Base-by-base conservation (phyloP, 352 stramenopile genomes). In the Globisporangium orthogonon region DNA sequence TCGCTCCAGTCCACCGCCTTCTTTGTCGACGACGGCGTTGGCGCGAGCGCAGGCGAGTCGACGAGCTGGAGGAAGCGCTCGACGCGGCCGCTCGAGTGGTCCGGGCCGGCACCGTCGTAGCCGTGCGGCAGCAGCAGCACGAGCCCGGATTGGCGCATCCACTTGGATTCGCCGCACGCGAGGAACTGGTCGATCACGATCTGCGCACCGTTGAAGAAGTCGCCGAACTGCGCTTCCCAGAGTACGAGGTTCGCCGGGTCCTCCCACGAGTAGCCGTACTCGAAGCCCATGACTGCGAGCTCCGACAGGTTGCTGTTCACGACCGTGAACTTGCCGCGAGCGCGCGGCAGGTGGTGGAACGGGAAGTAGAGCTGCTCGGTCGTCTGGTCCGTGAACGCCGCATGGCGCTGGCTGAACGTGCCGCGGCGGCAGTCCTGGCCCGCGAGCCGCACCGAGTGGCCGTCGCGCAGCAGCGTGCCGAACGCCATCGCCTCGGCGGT, bases 191-290 rank as follows among this genome's bases (percentile, higher is more conserved):
- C 88, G 55, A 97, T 94, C 50, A 95, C 78, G 41, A 91, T 91
- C 58, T 97, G 87, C 33, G 84, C 87, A 30, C 82, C 79, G 52
- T 97, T 96, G 71, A 84, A 83, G 50, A 96, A 97, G 65, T 97
- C 88, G 13, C 88, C 88, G 53, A 97, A 97, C 59, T 97, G 88
- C 9, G 88, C 88, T 50, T 97, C 88, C 88, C 88, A 97, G n/a
- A 96, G 74, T 45, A 90, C 75, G 18, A 97, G 60, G 62, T 86
- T 89, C 29, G 71, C 54, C 4, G 85, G 83, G 56, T 86, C 81
- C 56, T 96, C 86, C 60, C 89, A 86, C 33, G 80, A 94, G 69
- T 97, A 97, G 15, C 87, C 88, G 55, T 94, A 94, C 63, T 97
- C 87, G 50, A 91, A 97, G 0, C 62, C 88, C 76, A 97, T 90